Percentiles rank a stretch among this genome's conserved stretches.
phyloP scores from a whole-genome alignment of 176 grass and related monocot genomes.

The Saccharum spontaneum region DNA sequence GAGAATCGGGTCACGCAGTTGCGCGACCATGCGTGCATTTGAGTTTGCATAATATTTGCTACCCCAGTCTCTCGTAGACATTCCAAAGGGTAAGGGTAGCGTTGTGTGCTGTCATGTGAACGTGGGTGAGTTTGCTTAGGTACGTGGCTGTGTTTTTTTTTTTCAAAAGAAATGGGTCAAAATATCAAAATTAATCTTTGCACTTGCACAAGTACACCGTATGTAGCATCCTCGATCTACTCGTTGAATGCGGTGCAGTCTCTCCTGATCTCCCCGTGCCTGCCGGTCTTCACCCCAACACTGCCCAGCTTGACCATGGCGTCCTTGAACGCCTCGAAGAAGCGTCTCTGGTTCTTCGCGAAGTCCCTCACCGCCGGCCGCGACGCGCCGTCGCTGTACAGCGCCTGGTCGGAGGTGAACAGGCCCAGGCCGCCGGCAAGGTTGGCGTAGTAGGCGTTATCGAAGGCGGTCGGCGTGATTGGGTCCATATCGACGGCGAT shows the following conservation, averaged over 20 bases:
- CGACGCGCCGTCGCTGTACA: conserved; percentile 43
- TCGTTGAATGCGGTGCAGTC: conserved; percentile 56
- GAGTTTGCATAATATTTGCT: too few species aligned
- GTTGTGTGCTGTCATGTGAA: too few species aligned
- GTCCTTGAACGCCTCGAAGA: conserved; percentile 63
- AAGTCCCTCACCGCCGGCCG: conserved; percentile 35
- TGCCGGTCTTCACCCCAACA: conserved; percentile 52
- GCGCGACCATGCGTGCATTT: too few species aligned
- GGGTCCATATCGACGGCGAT: conserved; percentile 65
- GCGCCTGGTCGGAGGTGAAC: conserved; percentile 61
- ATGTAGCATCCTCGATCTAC: neutral
- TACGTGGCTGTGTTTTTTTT: too few species aligned
- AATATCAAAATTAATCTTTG: too few species aligned
- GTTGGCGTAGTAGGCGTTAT: conserved; percentile 65
- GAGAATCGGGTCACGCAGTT: too few species aligned
- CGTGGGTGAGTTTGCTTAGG: too few species aligned
- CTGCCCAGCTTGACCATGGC: conserved; percentile 72
- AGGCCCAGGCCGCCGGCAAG: conserved; percentile 50
- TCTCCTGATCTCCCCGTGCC: conserved; percentile 58
- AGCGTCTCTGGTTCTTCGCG: conserved; percentile 41
- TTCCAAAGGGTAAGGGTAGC: too few species aligned
- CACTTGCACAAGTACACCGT: too few species aligned
- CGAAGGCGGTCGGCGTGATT: conserved; percentile 51
- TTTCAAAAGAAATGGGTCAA: too few species aligned
- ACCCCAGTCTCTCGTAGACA: too few species aligned